These are phyloP conservation scores for Scutellaria barbata DNA, from an alignment of 257 asterid genomes.

Conservation along the genomic window DNA sequence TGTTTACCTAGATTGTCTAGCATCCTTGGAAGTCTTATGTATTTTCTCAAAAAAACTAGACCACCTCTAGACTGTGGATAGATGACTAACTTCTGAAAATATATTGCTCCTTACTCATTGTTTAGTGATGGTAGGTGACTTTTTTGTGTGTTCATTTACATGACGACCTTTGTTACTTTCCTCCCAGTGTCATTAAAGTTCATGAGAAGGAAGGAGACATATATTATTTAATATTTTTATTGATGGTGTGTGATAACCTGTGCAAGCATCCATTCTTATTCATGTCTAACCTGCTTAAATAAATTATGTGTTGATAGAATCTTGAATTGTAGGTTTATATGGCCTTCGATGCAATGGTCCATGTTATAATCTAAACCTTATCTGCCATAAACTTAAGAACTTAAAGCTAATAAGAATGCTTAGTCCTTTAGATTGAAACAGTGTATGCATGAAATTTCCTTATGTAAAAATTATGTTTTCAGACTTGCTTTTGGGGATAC, in stretches of 20 bases:
- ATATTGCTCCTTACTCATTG: background rate
- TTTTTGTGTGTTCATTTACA: background rate
- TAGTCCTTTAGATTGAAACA: conserved; percentile 11
- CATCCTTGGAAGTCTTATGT: conserved; percentile 14
- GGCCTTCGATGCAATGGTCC: background rate
- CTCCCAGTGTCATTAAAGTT: conserved; percentile 5
- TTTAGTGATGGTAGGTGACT: conserved; percentile 1
- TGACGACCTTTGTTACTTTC: conserved; percentile 8
- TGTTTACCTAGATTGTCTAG: conserved; percentile 12
- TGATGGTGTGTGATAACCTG: background rate
- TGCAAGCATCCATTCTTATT: background rate
- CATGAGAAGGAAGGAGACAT: background rate
- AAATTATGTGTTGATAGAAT: conserved; percentile 21
- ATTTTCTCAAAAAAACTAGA: background rate
- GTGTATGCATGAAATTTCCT: conserved; percentile 29
- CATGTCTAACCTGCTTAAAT: conserved; percentile 20
- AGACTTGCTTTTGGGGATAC: conserved; percentile 77
- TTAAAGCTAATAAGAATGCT: conserved; percentile 31
- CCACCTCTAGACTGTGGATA: background rate
- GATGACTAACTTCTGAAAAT: background rate
- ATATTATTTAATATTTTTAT: background rate
- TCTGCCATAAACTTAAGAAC: conserved; percentile 31
- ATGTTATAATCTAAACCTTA: conserved; percentile 15
- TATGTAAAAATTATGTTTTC: conserved; percentile 38
- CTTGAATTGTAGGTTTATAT: conserved; percentile 15